Evolutionary conservation across 345 rosid species (phyloP).

Genomic region (Punica granatum): DNA sequence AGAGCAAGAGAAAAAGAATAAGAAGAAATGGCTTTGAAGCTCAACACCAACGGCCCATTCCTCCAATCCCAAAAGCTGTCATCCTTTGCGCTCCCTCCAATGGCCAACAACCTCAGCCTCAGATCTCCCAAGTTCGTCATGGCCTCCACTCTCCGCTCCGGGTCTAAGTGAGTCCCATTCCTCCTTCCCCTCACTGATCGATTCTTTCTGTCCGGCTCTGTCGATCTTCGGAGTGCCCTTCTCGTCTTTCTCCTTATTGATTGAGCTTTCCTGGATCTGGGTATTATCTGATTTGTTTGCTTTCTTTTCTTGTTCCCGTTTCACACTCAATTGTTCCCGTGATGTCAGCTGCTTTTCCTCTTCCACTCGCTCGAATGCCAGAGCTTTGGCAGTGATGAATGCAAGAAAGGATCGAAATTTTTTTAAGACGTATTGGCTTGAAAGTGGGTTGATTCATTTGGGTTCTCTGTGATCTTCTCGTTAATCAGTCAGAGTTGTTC

Average conservation of each 20-base stretch:
- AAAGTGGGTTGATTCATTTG: not conserved
- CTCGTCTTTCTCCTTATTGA: not conserved
- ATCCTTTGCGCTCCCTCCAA: conserved; percentile 51
- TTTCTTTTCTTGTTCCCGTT: not conserved
- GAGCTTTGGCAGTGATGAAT: not conserved
- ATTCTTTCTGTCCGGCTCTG: not conserved
- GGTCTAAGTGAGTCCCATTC: conserved; percentile 38
- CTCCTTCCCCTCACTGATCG: not conserved
- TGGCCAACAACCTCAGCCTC: conserved; percentile 27
- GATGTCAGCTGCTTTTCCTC: not conserved
- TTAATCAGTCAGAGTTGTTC: not conserved
- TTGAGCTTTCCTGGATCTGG: not conserved
- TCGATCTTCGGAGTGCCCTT: not conserved
- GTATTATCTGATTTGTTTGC: not conserved
- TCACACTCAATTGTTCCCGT: not conserved
- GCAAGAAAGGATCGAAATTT: not conserved
- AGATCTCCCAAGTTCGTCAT: conserved; percentile 77
- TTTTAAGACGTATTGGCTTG: not conserved
- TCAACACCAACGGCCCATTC: conserved; percentile 32
- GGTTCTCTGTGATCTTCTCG: not conserved
- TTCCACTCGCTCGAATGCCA: not conserved
- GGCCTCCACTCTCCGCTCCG: conserved; percentile 65
- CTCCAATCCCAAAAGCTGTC: conserved; percentile 44
- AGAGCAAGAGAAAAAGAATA: not conserved
- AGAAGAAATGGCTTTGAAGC: conserved; percentile 55